These are phyloP conservation scores for Peribolospora kevripleyi DNA, from an alignment of 768 basidiomycete genomes.

Conservation along the genomic window DNA sequence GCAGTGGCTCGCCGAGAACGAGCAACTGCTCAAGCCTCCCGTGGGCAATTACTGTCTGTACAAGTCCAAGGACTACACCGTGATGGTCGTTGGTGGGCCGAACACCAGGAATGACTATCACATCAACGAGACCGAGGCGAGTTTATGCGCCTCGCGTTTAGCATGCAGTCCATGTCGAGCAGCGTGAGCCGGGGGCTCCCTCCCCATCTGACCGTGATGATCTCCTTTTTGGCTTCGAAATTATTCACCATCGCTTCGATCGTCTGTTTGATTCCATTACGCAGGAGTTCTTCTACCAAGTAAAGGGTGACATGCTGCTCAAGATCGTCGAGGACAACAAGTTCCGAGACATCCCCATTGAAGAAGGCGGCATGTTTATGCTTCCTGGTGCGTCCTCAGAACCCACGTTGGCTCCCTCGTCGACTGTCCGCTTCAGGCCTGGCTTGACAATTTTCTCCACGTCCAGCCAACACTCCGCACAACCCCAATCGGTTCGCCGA, in stretches of 20 bases:
- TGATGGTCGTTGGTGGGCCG: conserved; percentile 94
- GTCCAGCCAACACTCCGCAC: conserved; percentile 73
- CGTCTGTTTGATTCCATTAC: not conserved
- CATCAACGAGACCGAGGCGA: conserved; percentile 75
- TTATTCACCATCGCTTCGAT: not conserved
- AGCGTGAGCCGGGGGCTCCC: too few relatives aligned
- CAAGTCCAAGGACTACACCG: conserved; percentile 37
- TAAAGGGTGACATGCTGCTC: conserved; percentile 79
- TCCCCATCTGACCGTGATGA: not conserved
- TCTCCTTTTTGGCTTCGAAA: not conserved
- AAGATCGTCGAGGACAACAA: conserved; percentile 45
- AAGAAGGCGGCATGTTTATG: conserved; percentile 91
- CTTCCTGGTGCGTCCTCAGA: conserved; percentile 41
- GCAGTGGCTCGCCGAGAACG: conserved; percentile 56
- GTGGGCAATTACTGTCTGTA: conserved; percentile 73
- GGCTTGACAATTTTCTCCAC: not conserved
- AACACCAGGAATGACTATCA: conserved; percentile 83
- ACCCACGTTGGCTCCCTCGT: not conserved
- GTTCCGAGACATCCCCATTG: conserved; percentile 67
- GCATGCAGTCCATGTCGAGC: not conserved
- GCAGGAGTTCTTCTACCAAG: conserved; percentile 94
- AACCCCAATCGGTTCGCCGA: conserved; percentile 76
- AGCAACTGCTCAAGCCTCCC: conserved; percentile 57
- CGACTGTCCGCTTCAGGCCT: too few relatives aligned
- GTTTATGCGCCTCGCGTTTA: conserved; percentile 4